Evolutionary conservation across 78 protist species (phyloP).

Genomic region (Cavenderia fasciculata): DNA sequence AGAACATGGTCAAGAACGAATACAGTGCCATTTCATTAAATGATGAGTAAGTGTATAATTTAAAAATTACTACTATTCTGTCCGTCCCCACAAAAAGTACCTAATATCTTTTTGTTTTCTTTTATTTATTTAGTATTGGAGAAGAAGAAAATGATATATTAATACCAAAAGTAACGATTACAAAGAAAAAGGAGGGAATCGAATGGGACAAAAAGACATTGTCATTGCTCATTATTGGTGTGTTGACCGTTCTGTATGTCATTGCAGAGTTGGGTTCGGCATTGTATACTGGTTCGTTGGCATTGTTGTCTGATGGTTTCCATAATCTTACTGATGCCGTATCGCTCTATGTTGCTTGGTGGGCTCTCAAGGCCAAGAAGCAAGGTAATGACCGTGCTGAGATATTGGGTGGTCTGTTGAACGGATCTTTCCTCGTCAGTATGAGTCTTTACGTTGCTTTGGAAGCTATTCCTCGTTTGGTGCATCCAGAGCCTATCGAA

Average conservation of each 20-base stretch:
- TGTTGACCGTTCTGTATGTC: slow-evolving; percentile 40
- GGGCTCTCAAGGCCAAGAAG: slow-evolving; percentile 79
- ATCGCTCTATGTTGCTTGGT: slow-evolving; percentile 85
- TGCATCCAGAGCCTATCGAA: slow-evolving; percentile 54
- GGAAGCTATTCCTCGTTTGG: slow-evolving; percentile 84
- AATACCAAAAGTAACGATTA: too few relatives aligned
- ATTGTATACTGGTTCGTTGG: slow-evolving; percentile 60
- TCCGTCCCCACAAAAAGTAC: too few relatives aligned
- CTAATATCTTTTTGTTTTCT: too few relatives aligned
- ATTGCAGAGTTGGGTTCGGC: slow-evolving; percentile 69
- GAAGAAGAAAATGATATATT: too few relatives aligned
- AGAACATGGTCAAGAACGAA: too few relatives aligned
- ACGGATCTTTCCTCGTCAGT: slow-evolving; percentile 87
- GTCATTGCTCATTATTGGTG: slow-evolving; percentile 69
- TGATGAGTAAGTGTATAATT: too few relatives aligned
- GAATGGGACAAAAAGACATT: slow-evolving; percentile 16
- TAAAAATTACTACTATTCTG: too few relatives aligned
- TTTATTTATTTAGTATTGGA: too few relatives aligned
- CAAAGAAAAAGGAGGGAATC: not conserved
- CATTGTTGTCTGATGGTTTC: slow-evolving; percentile 91
- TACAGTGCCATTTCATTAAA: too few relatives aligned
- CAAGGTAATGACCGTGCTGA: slow-evolving; percentile 85
- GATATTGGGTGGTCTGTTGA: slow-evolving; percentile 92
- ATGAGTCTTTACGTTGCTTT: slow-evolving; percentile 82
- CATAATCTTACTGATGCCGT: slow-evolving; percentile 91